phyloP scores from a whole-genome alignment of 169 alveolate genomes.

The Eimeria maxima region DNA sequence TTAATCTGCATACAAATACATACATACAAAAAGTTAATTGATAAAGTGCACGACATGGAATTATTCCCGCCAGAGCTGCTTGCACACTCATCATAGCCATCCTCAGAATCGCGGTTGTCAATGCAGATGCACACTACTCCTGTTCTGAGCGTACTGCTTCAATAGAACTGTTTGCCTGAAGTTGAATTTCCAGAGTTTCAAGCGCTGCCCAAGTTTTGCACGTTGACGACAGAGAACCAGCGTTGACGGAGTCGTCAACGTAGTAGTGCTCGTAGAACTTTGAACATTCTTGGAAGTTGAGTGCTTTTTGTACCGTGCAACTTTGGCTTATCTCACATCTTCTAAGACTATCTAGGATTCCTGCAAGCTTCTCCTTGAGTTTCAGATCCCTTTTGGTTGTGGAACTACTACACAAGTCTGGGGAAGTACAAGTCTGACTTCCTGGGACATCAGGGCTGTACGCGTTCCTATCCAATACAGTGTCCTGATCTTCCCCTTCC shows the following conservation, averaged over 20 bases:
- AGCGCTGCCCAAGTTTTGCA: neutral
- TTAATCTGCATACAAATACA: neutral
- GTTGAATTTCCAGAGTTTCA: conserved; percentile 11
- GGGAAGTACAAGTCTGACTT: neutral
- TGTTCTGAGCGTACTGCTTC: neutral
- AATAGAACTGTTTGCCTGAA: conserved; percentile 11
- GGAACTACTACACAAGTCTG: neutral
- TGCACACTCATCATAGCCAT: neutral
- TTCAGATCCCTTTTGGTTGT: neutral
- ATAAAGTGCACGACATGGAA: neutral
- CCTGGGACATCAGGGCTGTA: neutral
- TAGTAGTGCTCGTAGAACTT: conserved; percentile 29
- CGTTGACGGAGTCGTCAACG: neutral
- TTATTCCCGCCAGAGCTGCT: neutral
- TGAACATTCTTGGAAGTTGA: conserved; percentile 23
- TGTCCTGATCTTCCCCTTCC: neutral
- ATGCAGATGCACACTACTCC: neutral
- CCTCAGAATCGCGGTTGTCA: neutral
- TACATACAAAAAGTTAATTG: neutral
- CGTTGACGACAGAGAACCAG: neutral
- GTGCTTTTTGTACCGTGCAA: neutral
- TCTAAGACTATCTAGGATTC: conserved; percentile 12
- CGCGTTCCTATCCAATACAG: neutral
- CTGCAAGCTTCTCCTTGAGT: neutral
- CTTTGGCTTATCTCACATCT: conserved; percentile 39